Evolutionary conservation across 192 early-diverging fungal genomes (phyloP).

Genomic region (Coemansia nantahalensis): DNA sequence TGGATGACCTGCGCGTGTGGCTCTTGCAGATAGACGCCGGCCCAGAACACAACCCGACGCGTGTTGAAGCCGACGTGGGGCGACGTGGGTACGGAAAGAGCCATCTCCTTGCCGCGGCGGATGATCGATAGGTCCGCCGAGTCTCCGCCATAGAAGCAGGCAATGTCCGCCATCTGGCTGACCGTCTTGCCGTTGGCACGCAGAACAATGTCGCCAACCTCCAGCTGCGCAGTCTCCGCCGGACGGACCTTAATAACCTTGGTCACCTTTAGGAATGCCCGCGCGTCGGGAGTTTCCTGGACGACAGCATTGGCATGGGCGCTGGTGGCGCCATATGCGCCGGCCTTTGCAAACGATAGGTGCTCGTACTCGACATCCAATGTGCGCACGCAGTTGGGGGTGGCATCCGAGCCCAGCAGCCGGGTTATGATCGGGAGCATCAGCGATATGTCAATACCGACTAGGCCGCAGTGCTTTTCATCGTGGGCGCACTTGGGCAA

Average conservation of each 20-base stretch:
- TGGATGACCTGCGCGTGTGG: conserved; percentile 18
- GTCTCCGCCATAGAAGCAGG: conserved; percentile 8
- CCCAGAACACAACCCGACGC: conserved; percentile 24
- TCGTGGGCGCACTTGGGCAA: conserved; percentile 7
- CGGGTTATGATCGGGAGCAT: conserved; percentile 14
- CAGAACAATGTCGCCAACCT: conserved; percentile 35
- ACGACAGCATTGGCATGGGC: conserved; percentile 7
- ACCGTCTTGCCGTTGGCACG: conserved; percentile 10
- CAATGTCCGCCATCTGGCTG: conserved; percentile 17
- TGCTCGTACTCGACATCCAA: conserved; percentile 30
- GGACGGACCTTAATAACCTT: conserved; percentile 6
- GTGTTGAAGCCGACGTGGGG: conserved; percentile 8
- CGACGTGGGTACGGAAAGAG: conserved; percentile 19
- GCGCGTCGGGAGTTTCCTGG: not conserved
- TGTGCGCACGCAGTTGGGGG: conserved; percentile 7
- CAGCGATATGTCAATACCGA: conserved; percentile 21
- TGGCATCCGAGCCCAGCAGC: not conserved
- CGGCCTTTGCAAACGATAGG: conserved; percentile 10
- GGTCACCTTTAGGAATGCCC: conserved; percentile 10
- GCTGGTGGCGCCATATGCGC: conserved; percentile 14
- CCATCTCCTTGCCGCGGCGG: conserved; percentile 14
- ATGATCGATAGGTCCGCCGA: conserved; percentile 24
- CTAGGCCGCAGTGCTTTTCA: not conserved
- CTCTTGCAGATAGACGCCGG: conserved; percentile 28
- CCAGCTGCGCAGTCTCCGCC: conserved; percentile 5